Evolutionary conservation across 352 stramenopile genomes (phyloP), one percentile per base, ranked within the genome.

Genomic region (Globisporangium polare): DNA sequence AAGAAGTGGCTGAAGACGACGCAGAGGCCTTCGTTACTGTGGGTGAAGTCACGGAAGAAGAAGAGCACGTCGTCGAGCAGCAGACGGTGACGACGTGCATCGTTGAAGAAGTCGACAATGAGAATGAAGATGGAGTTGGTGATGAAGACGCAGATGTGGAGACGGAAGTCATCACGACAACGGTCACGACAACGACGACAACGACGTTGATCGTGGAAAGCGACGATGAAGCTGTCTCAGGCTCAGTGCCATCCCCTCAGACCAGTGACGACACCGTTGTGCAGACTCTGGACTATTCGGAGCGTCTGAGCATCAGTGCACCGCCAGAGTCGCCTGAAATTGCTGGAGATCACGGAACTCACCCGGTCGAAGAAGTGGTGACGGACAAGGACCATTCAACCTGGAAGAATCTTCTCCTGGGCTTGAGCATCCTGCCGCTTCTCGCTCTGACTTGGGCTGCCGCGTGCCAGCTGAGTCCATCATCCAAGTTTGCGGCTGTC

Each of bases 391-490:
- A 1, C 27, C 50, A 29, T n/a, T 20, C 10, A 1, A 5, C 12
- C 5, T 33, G 35, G 50, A 42, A 42, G 7, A 29, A 29, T 29
- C 22, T 43, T 12, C 31, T 56, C 27, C 18, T 56, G 10, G 15
- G 33, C 10, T 15, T 56, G 29, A 55, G 50, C 20, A 18, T 55
- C n/a, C 18, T 55, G 10, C 29, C 50, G 29, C 50, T 56, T 43
- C 50, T 56, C 35, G 12, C 31, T 24, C 50, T 56, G 10, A 6
- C 15, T 13, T 56, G 50, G 50, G 29, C 50, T 24, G n/a, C 29
- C 0, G n/a, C 35, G 22, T 43, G 50, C 31, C 41, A 18, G 50
- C n/a, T 56, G n/a, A 20, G 17, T n/a, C 50, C 50, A n/a, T 43
- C 50, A 1, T 56, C 29, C 29, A 56, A 41, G 50, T 29, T 37